Percentiles rank a stretch among this genome's conserved stretches.
These are phyloP conservation scores for Xylaria sp. DNA, from an alignment of 495 filamentous ascomycete species.

Conservation along the genomic window DNA sequence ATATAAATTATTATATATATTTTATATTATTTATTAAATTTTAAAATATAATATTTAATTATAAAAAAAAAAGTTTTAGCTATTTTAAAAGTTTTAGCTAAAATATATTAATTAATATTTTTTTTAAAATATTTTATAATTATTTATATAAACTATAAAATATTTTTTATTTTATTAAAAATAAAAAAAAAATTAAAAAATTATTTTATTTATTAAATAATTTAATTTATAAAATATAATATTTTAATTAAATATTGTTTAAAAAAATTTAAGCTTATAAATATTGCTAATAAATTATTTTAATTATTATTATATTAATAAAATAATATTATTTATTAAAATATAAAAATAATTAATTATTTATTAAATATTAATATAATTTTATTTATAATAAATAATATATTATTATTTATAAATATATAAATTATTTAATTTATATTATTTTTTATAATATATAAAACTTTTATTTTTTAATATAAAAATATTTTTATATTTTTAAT, in stretches of 20 bases:
- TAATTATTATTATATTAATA: neutral
- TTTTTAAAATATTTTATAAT: neutral
- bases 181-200: slow-evolving; percentile 1
- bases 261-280: neutral
- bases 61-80: neutral
- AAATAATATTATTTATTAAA: too few species aligned
- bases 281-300: neutral
- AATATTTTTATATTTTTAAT: neutral
- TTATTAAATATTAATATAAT: neutral
- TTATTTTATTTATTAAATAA: neutral
- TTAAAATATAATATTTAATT: neutral
- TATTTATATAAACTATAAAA: slow-evolving; percentile 6
- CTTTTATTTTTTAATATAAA: slow-evolving; percentile 1
- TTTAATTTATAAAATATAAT: slow-evolving; percentile 2
- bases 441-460: neutral
- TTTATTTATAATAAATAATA: neutral
- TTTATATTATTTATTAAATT: neutral
- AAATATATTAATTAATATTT: neutral
- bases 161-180: neutral
- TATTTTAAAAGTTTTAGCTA: neutral
- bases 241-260: neutral
- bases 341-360: too few species aligned
- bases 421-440: neutral
- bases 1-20: slow-evolving; percentile 11
- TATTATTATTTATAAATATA: neutral